Base-by-base conservation (phyloP, 495 filamentous ascomycete genomes). In the Penicillium flavigenum region DNA sequence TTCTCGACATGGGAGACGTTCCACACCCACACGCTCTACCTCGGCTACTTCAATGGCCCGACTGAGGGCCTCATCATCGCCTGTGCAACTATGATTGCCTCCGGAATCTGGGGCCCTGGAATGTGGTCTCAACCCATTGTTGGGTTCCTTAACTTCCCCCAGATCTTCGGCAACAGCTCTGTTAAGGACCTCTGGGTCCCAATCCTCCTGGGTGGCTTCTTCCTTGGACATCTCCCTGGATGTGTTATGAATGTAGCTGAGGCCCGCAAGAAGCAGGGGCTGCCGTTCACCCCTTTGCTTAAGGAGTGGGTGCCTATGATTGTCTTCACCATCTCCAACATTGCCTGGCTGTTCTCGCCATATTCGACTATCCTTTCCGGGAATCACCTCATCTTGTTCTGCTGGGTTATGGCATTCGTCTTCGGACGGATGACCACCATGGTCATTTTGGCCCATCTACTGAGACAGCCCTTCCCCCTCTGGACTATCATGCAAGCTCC, bases 351-450 rank as follows among this genome's bases (percentile, higher is more conserved):
- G 0, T 91, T 88, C 63, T 92, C 87, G 8, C 91, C 92, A 1
- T 81, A 96, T 74, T 94, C 91, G 26, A 86, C 83, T 3, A 69
- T 98, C 17, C 76, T 95, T 64, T 69, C 72, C 12, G 84, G 94
- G 38, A 96, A 97, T 74, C 87, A 89, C 61, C 81, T 99, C 2
- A 86, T 96, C 7, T 82, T 98, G 11, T 96, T 96, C 72, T 97
- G 94, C 78, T 78, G 94, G 46, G 92, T 89, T 50, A 90, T 98
- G 81, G 89, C 88, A 24, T 92, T 98, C 60, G 94, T 98, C 56
- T 98, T 98, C 69, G 94, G 94, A n/a, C 90, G 94, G 55, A 96
- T 99, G 92, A 98, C 95, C 2, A 99, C 94, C 49, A 98, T 97
- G 79, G 98, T 98, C 72, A 98, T 99, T 68, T 84, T 99, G 16